These are phyloP conservation scores for Brassica balearica DNA, from an alignment of 441 rosid genomes.

Conservation along the genomic window DNA sequence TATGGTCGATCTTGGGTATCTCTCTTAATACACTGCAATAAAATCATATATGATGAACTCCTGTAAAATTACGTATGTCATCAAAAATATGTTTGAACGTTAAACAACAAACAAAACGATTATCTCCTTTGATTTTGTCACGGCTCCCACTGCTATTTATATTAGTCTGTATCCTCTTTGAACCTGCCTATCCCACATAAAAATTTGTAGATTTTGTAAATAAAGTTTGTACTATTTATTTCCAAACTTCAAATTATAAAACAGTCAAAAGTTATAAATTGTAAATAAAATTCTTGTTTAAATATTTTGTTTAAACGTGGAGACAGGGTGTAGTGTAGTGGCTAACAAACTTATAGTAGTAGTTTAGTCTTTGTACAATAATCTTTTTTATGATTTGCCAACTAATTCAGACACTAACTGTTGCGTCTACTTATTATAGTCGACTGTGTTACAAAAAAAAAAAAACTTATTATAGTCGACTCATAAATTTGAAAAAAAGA, in stretches of 20 bases:
- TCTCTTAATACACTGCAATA: background rate
- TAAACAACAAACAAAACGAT: background rate
- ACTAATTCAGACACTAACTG: background rate
- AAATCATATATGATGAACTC: background rate
- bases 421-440: background rate
- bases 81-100: background rate
- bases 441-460: too few species aligned
- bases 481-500: background rate
- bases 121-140: background rate
- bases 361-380: background rate
- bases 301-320: background rate
- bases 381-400: background rate
- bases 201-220: background rate
- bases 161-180: background rate
- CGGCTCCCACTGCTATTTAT: background rate
- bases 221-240: background rate
- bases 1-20: too few species aligned
- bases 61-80: background rate
- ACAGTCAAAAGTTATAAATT: background rate
- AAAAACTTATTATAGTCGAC: background rate
- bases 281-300: background rate
- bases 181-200: background rate
- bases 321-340: background rate
- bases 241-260: background rate
- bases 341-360: background rate